Conservation (phyloP, 768 basidiomycete genomes). For the Boletus fagicola region DNA sequence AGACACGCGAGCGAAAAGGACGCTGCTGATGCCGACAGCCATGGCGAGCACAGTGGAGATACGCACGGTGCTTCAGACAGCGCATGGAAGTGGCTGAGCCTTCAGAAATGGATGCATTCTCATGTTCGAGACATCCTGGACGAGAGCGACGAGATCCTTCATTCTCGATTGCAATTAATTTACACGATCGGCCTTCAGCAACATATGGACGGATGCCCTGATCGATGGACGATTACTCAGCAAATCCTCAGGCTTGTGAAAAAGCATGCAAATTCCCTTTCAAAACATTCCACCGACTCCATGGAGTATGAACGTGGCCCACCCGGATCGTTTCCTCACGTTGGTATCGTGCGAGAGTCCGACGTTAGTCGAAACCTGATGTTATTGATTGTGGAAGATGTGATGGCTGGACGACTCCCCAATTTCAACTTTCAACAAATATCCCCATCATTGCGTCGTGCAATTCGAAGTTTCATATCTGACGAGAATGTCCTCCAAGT, state of each 20-base stretch:
- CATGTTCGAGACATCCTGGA: too few relatives aligned
- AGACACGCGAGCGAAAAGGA: too few relatives aligned
- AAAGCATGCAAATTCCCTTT: background rate
- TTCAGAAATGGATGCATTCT: too few relatives aligned
- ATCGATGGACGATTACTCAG: slow-evolving; percentile 31
- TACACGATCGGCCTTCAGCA: too few relatives aligned
- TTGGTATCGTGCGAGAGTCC: background rate
- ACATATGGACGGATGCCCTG: slow-evolving; percentile 9
- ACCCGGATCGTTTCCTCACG: background rate
- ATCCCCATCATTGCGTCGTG: background rate
- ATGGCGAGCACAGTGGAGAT: too few relatives aligned
- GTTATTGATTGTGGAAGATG: background rate
- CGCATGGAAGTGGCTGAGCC: too few relatives aligned
- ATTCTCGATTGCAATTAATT: too few relatives aligned
- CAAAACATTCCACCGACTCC: background rate
- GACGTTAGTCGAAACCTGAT: background rate
- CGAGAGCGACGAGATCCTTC: too few relatives aligned
- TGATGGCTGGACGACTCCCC: too few relatives aligned
- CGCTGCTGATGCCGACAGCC: background rate
- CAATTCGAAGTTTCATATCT: slow-evolving; percentile 15
- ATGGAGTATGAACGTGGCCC: background rate
- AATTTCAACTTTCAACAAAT: slow-evolving; percentile 9
- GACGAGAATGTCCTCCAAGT: background rate
- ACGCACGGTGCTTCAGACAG: too few relatives aligned
- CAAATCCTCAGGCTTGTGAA: slow-evolving; percentile 22